phyloP scores from a whole-genome alignment of 495 filamentous ascomycete genomes.

The Choiromyces venosus region DNA sequence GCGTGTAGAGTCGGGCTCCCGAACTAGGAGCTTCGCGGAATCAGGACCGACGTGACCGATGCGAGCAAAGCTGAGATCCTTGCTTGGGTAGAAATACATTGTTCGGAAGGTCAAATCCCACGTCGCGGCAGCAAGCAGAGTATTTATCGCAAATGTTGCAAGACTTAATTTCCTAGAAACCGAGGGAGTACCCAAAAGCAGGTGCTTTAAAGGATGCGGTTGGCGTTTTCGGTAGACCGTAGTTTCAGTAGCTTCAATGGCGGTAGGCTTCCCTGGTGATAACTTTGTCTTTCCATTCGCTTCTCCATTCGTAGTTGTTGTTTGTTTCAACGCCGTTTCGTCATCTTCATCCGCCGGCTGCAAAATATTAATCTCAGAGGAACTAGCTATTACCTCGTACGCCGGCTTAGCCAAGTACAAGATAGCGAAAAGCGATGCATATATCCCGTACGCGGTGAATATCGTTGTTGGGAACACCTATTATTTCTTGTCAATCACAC shows the following conservation, averaged over 20 bases:
- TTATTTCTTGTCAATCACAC: constrained; percentile 13
- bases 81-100: constrained; percentile 57
- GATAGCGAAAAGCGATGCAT: constrained; percentile 62
- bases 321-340: constrained; percentile 16
- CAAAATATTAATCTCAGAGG: constrained; percentile 56
- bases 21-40: constrained; percentile 72
- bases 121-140: constrained; percentile 57
- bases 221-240: constrained; percentile 45
- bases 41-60: constrained; percentile 78
- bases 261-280: constrained; percentile 40
- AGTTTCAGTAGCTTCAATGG: constrained; percentile 53
- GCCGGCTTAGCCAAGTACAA: constrained; percentile 54
- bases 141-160: constrained; percentile 66
- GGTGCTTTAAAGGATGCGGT: constrained; percentile 52
- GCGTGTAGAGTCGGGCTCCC: constrained; percentile 70
- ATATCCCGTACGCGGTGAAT: constrained; percentile 65
- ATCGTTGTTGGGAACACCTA: constrained; percentile 60
- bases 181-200: constrained; percentile 72
- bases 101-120: constrained; percentile 71
- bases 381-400: constrained; percentile 56
- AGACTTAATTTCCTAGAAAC: constrained; percentile 53
- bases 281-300: constrained; percentile 34
- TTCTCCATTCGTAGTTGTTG: constrained; percentile 35
- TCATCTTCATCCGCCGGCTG: constrained; percentile 45
- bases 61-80: constrained; percentile 76